phyloP scores from a whole-genome alignment of 441 rosid genomes.

The Cnidoscolus chayamansa region DNA sequence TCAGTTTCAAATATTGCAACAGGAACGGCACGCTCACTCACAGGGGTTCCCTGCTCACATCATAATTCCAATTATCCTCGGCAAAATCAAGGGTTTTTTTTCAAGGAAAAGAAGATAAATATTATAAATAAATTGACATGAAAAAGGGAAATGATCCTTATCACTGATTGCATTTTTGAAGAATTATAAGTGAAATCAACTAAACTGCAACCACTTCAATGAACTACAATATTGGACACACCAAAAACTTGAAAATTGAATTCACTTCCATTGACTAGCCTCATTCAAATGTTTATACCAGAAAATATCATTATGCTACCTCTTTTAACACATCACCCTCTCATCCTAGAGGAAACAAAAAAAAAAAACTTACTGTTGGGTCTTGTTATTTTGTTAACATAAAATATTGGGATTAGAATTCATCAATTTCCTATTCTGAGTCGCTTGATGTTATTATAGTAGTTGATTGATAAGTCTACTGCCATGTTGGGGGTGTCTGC shows the following conservation, averaged over 20 bases:
- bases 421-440: neutral
- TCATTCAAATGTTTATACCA: neutral
- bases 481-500: neutral
- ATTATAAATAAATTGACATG: slow-evolving; percentile 9
- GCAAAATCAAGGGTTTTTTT: slow-evolving; percentile 16
- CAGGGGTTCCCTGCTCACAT: slow-evolving; percentile 85
- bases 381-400: neutral
- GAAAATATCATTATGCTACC: neutral
- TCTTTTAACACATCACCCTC: neutral
- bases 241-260: neutral
- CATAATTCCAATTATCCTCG: slow-evolving; percentile 26
- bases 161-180: neutral
- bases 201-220: neutral
- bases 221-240: neutral
- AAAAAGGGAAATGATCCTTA: neutral
- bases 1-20: slow-evolving; percentile 96
- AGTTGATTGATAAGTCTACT: neutral
- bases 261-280: neutral
- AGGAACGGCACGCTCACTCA: slow-evolving; percentile 99
- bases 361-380: neutral
- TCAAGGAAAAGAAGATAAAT: slow-evolving; percentile 16
- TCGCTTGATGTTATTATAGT: neutral
- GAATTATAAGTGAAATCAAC: neutral
- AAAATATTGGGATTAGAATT: neutral
- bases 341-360: neutral